Evolutionary conservation across 73 alveolate genomes (phyloP).

Genomic region (Stentor coeruleus): DNA sequence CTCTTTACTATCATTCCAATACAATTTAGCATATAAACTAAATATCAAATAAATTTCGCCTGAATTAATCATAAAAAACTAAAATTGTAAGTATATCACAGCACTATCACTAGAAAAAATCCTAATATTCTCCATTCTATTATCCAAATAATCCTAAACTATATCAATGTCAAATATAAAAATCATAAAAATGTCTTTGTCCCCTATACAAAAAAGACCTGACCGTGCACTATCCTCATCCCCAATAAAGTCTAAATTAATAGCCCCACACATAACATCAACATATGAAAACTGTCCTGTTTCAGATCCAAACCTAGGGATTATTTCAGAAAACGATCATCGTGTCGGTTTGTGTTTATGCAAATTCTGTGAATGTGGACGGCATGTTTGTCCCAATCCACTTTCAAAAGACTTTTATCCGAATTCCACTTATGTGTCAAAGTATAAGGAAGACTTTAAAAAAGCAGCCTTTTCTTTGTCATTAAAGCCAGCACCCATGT

Average conservation of each 20-base stretch:
- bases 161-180: no score
- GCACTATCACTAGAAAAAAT: no score
- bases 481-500: neutral
- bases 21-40: no score
- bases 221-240: neutral
- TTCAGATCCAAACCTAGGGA: constrained; percentile 4
- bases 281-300: neutral
- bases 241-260: neutral
- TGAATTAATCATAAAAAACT: no score
- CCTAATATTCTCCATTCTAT: no score
- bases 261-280: neutral
- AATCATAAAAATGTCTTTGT: no score
- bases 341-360: constrained; percentile 9
- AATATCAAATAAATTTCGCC: no score
- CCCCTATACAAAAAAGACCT: no score
- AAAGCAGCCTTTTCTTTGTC: neutral
- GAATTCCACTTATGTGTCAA: neutral
- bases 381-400: constrained; percentile 1
- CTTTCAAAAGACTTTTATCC: neutral
- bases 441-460: neutral
- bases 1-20: no score
- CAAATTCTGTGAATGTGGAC: constrained; percentile 19
- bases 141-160: no score
- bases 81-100: no score
- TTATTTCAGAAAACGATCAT: constrained; percentile 21